Base-by-base conservation (phyloP, 2,329 filamentous ascomycete genomes). In the Scortechinia acanthostroma region DNA sequence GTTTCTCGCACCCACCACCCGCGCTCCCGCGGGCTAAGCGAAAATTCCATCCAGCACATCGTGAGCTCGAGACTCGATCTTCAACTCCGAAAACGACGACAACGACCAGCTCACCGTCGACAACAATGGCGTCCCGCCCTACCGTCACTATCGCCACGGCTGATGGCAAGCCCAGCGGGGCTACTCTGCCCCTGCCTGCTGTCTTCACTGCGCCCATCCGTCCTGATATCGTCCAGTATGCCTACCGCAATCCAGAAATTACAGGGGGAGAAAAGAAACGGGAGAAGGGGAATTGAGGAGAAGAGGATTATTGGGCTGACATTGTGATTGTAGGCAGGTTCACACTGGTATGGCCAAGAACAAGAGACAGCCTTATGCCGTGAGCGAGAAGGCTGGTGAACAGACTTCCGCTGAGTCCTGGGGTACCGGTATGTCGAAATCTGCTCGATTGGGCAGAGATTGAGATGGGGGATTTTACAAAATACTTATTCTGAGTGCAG, bases 271-370 rank as follows among this genome's bases (percentile, higher is more conserved):
- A 30, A 30, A 30, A 30, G n/a, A 30, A 30, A 30, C 10, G 10
- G 10, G 25, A 30, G 25, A 30, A 10, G 10, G 25, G 25, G 25
- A 30, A n/a, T n/a, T 10, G 25, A n/a, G 25, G 25, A 10, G n/a
- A 30, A n/a, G 25, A 30, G 25, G 25, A 10, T 30, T 10, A 30
- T n/a, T 10, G 25, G 25, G 25, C 25, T 40, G n/a, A 30, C 25
- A n/a, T 10, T 30, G 10, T 30, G 10, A 10, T n/a, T 30, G 20
- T 19, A 40, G 35, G 83, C 86, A 91, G 73, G 86, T 97, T 64
- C 93, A 98, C 86, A 95, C 89, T 65, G 93, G 93, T 66, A 94
- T 98, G 80, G 91, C 91, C 70, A 98, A 98, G 89, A 98, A 98
- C 86, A 96, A 95, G 86, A 87, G 93, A 71, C 93, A 98, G 77